phyloP scores from a whole-genome alignment of 768 basidiomycete species.

The Pleurotus tuoliensis region DNA sequence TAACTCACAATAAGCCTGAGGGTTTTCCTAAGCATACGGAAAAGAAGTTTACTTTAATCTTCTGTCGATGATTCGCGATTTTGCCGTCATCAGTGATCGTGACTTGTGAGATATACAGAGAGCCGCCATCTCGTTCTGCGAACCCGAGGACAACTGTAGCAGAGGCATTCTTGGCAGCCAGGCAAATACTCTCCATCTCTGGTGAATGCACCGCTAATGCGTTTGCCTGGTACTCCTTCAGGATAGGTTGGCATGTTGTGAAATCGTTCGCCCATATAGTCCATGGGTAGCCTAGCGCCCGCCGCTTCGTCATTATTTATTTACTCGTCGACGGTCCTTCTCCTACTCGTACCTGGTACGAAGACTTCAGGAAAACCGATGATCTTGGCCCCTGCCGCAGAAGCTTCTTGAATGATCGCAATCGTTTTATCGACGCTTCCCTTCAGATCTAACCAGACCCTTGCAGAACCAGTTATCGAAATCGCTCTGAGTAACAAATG shows the following conservation, averaged over 20 bases:
- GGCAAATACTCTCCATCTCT: constrained; percentile 26
- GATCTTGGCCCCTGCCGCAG: constrained; percentile 23
- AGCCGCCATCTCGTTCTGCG: constrained; percentile 23
- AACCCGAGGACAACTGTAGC: constrained; percentile 24
- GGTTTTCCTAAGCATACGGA: constrained; percentile 1
- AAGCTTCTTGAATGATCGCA: constrained; percentile 21
- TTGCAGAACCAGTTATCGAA: neutral
- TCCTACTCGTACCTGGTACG: constrained; percentile 17
- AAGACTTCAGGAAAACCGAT: constrained; percentile 27
- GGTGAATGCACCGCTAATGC: constrained; percentile 24
- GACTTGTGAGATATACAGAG: constrained; percentile 23
- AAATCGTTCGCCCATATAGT: constrained; percentile 27
- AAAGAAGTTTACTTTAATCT: constrained; percentile 22
- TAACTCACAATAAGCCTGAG: constrained; percentile 1
- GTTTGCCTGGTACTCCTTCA: constrained; percentile 25
- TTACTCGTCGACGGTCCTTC: no score
- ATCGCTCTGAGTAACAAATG: no score
- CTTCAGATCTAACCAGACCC: constrained; percentile 11
- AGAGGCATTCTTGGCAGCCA: constrained; percentile 22
- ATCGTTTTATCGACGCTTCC: constrained; percentile 26
- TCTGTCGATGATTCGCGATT: constrained; percentile 25
- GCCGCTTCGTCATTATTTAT: neutral
- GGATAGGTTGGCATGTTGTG: constrained; percentile 16
- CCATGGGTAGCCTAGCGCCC: constrained; percentile 23
- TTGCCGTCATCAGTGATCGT: constrained; percentile 22